phyloP scores from a whole-genome alignment of 2,329 filamentous ascomycete genomes.

The Byssochlamys sp. region DNA sequence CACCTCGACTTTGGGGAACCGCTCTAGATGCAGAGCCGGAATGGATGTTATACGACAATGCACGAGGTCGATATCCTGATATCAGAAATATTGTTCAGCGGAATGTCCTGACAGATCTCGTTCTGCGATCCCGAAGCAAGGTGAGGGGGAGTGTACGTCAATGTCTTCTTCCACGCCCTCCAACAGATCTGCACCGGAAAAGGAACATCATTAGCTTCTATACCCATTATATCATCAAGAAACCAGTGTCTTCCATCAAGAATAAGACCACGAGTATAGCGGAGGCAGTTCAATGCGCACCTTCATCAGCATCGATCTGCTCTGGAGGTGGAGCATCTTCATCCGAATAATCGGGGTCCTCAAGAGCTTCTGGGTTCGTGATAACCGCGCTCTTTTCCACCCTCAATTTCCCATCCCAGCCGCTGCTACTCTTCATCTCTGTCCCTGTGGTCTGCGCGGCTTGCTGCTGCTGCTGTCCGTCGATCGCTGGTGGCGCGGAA shows the following conservation, averaged over 20 bases:
- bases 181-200: conserved; percentile 41
- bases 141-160: conserved; percentile 31
- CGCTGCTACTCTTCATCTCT: conserved; percentile 34
- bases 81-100: conserved; percentile 8
- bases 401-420: conserved; percentile 39
- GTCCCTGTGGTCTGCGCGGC: conserved; percentile 1
- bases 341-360: conserved; percentile 78
- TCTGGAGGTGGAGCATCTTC: conserved; percentile 59
- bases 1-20: conserved; percentile 65
- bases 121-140: background rate
- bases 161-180: conserved; percentile 48
- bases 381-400: conserved; percentile 61
- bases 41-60: conserved; percentile 77
- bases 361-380: conserved; percentile 69
- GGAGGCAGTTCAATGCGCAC: conserved; percentile 32
- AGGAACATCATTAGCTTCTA: background rate
- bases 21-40: conserved; percentile 65
- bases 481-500: background rate
- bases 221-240: background rate
- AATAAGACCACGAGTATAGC: conserved; percentile 2
- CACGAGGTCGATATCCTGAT: conserved; percentile 74
- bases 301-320: conserved; percentile 71
- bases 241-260: background rate
- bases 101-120: background rate
- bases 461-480: background rate